Evolutionary conservation across 2,329 filamentous ascomycete species (phyloP).

Genomic region (Alternaria sp.): DNA sequence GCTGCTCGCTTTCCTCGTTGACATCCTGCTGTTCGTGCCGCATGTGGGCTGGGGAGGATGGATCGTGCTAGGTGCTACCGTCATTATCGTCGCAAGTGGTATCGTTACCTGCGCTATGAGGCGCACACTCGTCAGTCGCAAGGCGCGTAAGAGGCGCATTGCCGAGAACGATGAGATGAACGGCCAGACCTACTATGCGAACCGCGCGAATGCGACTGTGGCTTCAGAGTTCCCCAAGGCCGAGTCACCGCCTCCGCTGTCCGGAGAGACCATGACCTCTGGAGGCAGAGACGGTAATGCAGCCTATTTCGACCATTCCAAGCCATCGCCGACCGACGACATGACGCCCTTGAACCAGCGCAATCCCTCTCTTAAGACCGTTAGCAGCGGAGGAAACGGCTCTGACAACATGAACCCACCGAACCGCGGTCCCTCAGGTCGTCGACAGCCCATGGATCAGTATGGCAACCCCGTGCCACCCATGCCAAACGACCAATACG

Average conservation of each 20-base stretch:
- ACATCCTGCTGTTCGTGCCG: conserved; percentile 92
- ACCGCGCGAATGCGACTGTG: conserved; percentile 46
- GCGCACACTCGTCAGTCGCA: conserved; percentile 85
- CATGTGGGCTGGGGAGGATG: conserved; percentile 95
- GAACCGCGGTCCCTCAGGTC: conserved; percentile 46
- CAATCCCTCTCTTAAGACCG: conserved; percentile 66
- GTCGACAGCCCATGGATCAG: conserved; percentile 61
- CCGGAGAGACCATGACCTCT: conserved; percentile 63
- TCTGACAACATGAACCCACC: conserved; percentile 45
- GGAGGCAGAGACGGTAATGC: conserved; percentile 63
- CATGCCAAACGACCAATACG: conserved; percentile 53
- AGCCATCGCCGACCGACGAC: conserved; percentile 69
- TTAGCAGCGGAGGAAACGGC: conserved; percentile 54
- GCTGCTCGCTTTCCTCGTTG: conserved; percentile 87
- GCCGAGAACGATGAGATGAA: conserved; percentile 97
- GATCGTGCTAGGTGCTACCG: conserved; percentile 86
- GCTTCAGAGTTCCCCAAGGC: conserved; percentile 54
- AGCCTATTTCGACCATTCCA: conserved; percentile 68
- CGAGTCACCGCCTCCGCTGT: conserved; percentile 61
- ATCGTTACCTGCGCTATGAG: conserved; percentile 95
- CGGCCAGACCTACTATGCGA: conserved; percentile 82
- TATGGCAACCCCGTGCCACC: conserved; percentile 66
- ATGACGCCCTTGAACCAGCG: conserved; percentile 71
- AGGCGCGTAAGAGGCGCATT: conserved; percentile 90
- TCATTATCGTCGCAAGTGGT: conserved; percentile 80